These are phyloP conservation scores for Scutellaria barbata DNA, from an alignment of 257 asterid genomes.

Conservation along the genomic window DNA sequence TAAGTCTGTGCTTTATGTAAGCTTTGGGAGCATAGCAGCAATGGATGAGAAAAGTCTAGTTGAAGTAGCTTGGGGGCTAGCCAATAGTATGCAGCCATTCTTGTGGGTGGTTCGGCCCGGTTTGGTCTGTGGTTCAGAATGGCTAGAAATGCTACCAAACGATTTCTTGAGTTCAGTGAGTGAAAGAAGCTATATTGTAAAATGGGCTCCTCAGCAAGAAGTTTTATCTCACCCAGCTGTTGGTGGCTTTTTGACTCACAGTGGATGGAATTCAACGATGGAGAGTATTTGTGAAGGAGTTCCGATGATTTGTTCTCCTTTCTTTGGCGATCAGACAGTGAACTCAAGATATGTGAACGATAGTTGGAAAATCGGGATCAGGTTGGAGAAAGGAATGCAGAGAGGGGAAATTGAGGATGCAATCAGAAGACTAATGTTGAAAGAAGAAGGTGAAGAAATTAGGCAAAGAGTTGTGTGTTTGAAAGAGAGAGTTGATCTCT, in stretches of 20 bases:
- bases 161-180: slow-evolving; percentile 34
- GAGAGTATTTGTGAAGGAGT: slow-evolving; percentile 53
- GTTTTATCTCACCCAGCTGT: slow-evolving; percentile 45
- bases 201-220: slow-evolving; percentile 58
- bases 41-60: slow-evolving; percentile 32
- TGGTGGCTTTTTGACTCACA: slow-evolving; percentile 53
- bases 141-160: slow-evolving; percentile 36
- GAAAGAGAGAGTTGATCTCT: slow-evolving; percentile 36
- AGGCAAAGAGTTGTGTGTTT: slow-evolving; percentile 32
- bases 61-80: slow-evolving; percentile 60
- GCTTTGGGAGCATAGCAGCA: slow-evolving; percentile 52
- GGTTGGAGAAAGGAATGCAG: slow-evolving; percentile 39
- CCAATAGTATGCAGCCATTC: slow-evolving; percentile 43
- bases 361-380: slow-evolving; percentile 43
- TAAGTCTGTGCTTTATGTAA: slow-evolving; percentile 52
- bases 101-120: slow-evolving; percentile 61
- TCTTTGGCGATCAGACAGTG: slow-evolving; percentile 46
- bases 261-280: slow-evolving; percentile 49
- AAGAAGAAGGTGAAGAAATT: slow-evolving; percentile 37
- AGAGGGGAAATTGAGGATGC: slow-evolving; percentile 34
- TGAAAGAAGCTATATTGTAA: slow-evolving; percentile 43
- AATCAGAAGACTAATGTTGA: slow-evolving; percentile 32
- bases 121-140: slow-evolving; percentile 30
- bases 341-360: slow-evolving; percentile 40
- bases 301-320: slow-evolving; percentile 47